Base-by-base conservation (phyloP, 495 filamentous ascomycete species). In the Penicillium silybi region DNA sequence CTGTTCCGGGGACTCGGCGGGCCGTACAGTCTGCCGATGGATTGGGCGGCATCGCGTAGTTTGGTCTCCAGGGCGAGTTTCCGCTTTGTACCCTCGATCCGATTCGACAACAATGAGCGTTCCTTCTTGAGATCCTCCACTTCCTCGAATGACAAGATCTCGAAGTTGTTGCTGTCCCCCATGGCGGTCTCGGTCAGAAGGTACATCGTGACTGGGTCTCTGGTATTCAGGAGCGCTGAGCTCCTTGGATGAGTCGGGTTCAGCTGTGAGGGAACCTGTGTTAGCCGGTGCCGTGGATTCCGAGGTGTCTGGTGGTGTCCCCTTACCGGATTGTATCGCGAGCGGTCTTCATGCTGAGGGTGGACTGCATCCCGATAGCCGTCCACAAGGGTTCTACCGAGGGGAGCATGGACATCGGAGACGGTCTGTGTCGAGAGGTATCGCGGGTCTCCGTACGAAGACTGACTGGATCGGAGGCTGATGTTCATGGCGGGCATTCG, bases 181-280 rank as follows among this genome's bases (percentile, higher is more conserved):
- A 97, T 83, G 9, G 93, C 93, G 23, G 90, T 97, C 70, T 97
- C 92, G 56, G 92, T 92, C 47, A 98, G 77, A 15, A 98, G 75
- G 68, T 97, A 95, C 69, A 96, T 80, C 9, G 77, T 73, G 18
- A 87, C 79, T 9, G 79, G 80, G 58, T 87, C 84, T 50, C 70
- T 72, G 44, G 69, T 56, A 52, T 79, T 73, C 20, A 77, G 64
- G 11, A 71, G 63, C 17, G 66, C 68, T 6, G 77, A 76, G 53
- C 66, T 77, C 35, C 65, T 67, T 17, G 65, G 67, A 41, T 69
- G 67, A 34, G 52, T 40, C 23, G 64, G 48, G 43, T 69, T 72
- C 18, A 69, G 49, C 70, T 74, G 53, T 48, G 52, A n/a, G 25
- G 22, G 34, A 17, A 26, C 46, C 10, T 18, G 41, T 13, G 59